Percentiles rank a stretch among this genome's conserved stretches.
Conservation (phyloP, 116 monocot species). For the Papilionanthe hybrid region DNA sequence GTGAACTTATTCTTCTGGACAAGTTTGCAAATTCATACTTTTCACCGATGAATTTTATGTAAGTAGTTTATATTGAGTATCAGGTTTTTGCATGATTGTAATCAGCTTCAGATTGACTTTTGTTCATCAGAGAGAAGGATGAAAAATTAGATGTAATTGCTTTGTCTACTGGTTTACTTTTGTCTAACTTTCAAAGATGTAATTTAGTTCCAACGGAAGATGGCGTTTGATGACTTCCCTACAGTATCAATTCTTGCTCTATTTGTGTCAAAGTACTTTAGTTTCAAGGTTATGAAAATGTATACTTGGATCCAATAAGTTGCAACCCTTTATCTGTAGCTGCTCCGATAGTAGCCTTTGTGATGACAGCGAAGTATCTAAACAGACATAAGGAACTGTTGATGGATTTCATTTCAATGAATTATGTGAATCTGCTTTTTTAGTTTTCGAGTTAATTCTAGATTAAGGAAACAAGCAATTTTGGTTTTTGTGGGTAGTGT, state of each 20-base stretch:
- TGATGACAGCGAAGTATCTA: slow-evolving; percentile 25
- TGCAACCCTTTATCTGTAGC: slow-evolving; percentile 85
- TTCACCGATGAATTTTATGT: neutral
- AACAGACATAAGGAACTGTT: slow-evolving; percentile 18
- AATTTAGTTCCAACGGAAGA: slow-evolving; percentile 25
- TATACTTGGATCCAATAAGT: slow-evolving; percentile 47
- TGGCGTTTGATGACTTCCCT: slow-evolving; percentile 40
- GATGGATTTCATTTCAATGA: slow-evolving; percentile 38
- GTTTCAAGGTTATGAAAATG: slow-evolving; percentile 52
- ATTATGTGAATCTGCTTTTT: slow-evolving; percentile 70
- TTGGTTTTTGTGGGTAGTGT: slow-evolving; percentile 99
- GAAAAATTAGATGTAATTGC: slow-evolving; percentile 89
- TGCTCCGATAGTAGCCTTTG: slow-evolving; percentile 39
- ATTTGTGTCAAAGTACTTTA: slow-evolving; percentile 72
- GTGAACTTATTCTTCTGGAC: slow-evolving; percentile 95
- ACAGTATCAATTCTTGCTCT: slow-evolving; percentile 89
- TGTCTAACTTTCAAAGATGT: slow-evolving; percentile 50
- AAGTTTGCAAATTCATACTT: slow-evolving; percentile 44
- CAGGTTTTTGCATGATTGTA: neutral
- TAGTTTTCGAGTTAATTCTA: too few relatives aligned
- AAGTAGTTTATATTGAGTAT: slow-evolving; percentile 2
- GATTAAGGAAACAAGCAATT: slow-evolving; percentile 70
- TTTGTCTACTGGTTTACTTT: slow-evolving; percentile 60
- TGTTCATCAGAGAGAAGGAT: slow-evolving; percentile 60
- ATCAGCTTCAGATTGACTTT: slow-evolving; percentile 2